Base-by-base conservation (phyloP, 2,329 filamentous ascomycete genomes). In the Aureobasidium sp. region DNA sequence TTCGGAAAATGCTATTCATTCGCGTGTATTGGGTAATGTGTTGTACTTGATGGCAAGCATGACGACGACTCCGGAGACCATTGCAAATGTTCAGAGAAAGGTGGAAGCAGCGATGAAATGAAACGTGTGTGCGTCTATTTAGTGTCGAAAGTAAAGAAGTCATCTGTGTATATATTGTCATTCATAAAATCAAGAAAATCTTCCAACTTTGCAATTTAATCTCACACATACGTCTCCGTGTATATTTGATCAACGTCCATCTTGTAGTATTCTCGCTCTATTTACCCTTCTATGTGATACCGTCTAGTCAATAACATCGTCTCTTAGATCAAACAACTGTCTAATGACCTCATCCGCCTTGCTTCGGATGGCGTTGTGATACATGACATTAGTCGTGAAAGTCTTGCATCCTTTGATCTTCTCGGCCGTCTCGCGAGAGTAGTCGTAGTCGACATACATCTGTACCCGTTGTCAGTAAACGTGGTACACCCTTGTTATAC, bases 401-500 rank as follows among this genome's bases (percentile, higher is more conserved):
- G 88, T 83, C 71, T 88, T 90, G 65, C 81, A 85, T 1, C 83
- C 84, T 65, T 80, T 85, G 65, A 96, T 86, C 63, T 83, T 79
- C 35, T 72, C 72, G 8, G 88, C 88, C 14, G 89, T 94, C 61
- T 86, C 81, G 61, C 80, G 77, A 7, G 87, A 85, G 52, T 90
- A 72, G 6, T 81, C 80, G 60, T 80, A 86, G 63, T 94, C 86
- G 25, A 97, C 90, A 63, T 94, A 96, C 87, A 96, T 93, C 45
- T 49, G 12, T 1, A n/a, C n/a, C n/a, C n/a, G 95, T 90, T 19
- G 14, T 16, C n/a, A 12, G 24, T 30, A 22, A 32, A 21, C 10
- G 35, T 17, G 11, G 3, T 16, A 17, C 22, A 12, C 2, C 24
- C 1, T 24, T 19, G 16, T 32, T 6, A 32, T 5, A 19, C 17